Percentiles rank a stretch among this genome's conserved stretches.
phyloP scores from a whole-genome alignment of 768 basidiomycete species.

The Pilatotrama ljubarskyi region DNA sequence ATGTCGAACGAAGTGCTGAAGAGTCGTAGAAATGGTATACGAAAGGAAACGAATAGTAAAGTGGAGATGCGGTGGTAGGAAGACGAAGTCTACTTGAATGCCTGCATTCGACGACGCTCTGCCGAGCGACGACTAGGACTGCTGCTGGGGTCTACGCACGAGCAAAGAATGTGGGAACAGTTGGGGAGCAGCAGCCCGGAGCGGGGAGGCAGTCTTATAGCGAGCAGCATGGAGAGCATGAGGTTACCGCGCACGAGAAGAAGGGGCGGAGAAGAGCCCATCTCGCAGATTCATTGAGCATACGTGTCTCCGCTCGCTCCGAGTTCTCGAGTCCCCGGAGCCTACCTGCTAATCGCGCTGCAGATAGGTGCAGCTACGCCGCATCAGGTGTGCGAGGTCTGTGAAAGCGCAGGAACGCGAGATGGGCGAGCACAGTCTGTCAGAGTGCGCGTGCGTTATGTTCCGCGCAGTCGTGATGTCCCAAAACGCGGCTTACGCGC shows the following conservation, averaged over 20 bases:
- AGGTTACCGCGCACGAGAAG: slow-evolving; percentile 19
- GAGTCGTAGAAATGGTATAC: neutral
- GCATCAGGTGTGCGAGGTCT: slow-evolving; percentile 13
- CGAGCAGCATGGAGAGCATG: slow-evolving; percentile 15
- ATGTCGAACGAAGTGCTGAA: slow-evolving; percentile 7
- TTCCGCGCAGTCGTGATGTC: slow-evolving; percentile 6
- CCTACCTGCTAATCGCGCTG: slow-evolving; percentile 2
- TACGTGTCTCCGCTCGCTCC: slow-evolving; percentile 7
- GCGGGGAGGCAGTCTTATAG: slow-evolving; percentile 16
- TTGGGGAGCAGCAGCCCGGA: slow-evolving; percentile 13
- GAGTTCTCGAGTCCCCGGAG: neutral
- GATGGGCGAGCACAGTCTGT: neutral
- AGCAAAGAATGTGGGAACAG: neutral
- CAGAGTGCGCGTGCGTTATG: neutral
- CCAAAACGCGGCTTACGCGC: slow-evolving; percentile 11
- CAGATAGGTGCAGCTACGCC: slow-evolving; percentile 1
- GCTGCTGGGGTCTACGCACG: slow-evolving; percentile 1
- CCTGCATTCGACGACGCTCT: slow-evolving; percentile 15
- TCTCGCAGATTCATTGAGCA: slow-evolving; percentile 7
- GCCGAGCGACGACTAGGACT: slow-evolving; percentile 5
- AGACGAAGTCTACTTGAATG: slow-evolving; percentile 17
- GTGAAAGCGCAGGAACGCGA: slow-evolving; percentile 1
- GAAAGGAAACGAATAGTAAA: neutral
- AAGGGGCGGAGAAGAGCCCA: slow-evolving; percentile 14
- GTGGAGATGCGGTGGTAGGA: neutral